These are phyloP conservation scores for Turritis glabra DNA, from an alignment of 345 rosid species.

Conservation along the genomic window DNA sequence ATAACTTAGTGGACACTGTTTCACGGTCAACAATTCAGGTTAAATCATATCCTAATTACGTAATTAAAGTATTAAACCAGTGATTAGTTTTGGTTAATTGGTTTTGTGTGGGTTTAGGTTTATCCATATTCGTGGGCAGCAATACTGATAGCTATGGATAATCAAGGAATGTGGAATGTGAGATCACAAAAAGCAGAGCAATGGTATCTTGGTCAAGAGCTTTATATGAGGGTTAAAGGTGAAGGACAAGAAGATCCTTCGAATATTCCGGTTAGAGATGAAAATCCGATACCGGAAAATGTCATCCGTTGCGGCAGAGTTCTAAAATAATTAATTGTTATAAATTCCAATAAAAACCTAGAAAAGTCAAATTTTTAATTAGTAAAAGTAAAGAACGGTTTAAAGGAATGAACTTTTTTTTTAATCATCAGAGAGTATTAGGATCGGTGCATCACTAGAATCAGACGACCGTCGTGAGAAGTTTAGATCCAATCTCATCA, in stretches of 20 bases:
- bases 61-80: not conserved
- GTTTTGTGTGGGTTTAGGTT: constrained; percentile 39
- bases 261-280: constrained; percentile 37
- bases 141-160: constrained; percentile 64
- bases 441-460: constrained; percentile 30
- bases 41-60: not conserved
- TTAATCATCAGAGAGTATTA: constrained; percentile 14
- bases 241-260: constrained; percentile 59
- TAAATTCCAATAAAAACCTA: no score
- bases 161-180: constrained; percentile 95
- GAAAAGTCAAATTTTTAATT: no score
- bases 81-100: not conserved
- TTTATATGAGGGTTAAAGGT: constrained; percentile 67
- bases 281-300: constrained; percentile 61
- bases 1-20: constrained; percentile 63
- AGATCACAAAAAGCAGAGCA: constrained; percentile 72
- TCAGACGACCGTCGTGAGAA: constrained; percentile 37
- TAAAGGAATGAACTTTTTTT: not conserved
- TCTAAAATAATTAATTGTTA: not conserved
- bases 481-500: no score
- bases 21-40: constrained; percentile 70
- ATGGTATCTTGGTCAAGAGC: constrained; percentile 79
- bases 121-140: constrained; percentile 73
- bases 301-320: constrained; percentile 57
- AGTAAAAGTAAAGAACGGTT: not conserved